Evolutionary conservation across 176 grass and related monocot species (phyloP), one percentile per base, ranked within the genome.

Genomic region (Oryza rufipogon): DNA sequence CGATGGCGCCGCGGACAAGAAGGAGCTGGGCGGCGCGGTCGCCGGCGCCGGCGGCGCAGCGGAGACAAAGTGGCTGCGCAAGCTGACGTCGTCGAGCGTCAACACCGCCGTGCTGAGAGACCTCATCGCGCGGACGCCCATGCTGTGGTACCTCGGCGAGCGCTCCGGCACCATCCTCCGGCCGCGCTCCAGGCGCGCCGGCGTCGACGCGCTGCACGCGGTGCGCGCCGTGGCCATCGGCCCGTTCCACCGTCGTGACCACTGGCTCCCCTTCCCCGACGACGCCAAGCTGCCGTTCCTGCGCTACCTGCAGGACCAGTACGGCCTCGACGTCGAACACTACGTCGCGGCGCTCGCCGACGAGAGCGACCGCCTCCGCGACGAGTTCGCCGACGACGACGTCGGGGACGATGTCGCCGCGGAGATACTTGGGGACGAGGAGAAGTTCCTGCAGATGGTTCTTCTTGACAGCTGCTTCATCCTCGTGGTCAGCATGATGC

Each of bases 191-290:
- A 16, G 88, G 33, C 54, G 78, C 23, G 25, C 36, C 8, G 66
- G 8, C 41, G 75, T 68, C 11, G 49, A 64, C 12, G 75, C 74
- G 49, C 89, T 87, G 68, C 89, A 83, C 68, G 12, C 70, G 23
- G 89, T 91, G 73, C 85, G 77, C 45, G 87, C 78, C 52, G 91
- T 90, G 23, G 84, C 87, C 47, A 90, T 92, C 71, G 91, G 87
- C 47, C 91, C 91, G 8, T 87, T 89, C 80, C 91, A 87, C 84
- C 72, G 87, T 10, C 46, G 20, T 5, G 80, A 84, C 19, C 9
- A 4, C 1, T 36, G 58, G 10, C 81, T 92, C 10, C 5, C n/a
- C 8, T 84, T 88, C 84, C 63, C 71, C 46, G 87, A 84, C 20
- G 84, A 87, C 12, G 86, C 74, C 47, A 92, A 92, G 81, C 63